Evolutionary conservation across 2,329 filamentous ascomycete species (phyloP).

Genomic region (Ophiocordyceps unilateralis): DNA sequence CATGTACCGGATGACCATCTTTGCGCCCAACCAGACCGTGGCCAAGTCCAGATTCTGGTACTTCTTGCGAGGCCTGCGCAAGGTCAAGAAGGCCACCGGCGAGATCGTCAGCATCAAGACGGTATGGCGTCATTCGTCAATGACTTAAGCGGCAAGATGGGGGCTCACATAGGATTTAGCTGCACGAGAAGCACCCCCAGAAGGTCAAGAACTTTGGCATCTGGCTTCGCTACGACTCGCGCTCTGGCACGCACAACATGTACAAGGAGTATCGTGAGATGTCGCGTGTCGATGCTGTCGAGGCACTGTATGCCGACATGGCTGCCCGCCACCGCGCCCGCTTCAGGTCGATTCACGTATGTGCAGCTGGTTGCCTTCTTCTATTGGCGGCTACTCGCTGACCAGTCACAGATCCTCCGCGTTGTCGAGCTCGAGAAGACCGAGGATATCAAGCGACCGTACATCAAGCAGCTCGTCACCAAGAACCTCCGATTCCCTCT

Average conservation of each 20-base stretch:
- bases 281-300: slow-evolving; percentile 86
- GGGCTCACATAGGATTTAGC: slow-evolving; percentile 31
- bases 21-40: slow-evolving; percentile 92
- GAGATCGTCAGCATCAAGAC: slow-evolving; percentile 96
- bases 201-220: slow-evolving; percentile 99
- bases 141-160: background rate
- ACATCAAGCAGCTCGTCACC: slow-evolving; percentile 95
- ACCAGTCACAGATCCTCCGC: slow-evolving; percentile 64
- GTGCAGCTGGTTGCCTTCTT: slow-evolving; percentile 19
- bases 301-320: slow-evolving; percentile 99
- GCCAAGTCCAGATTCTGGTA: slow-evolving; percentile 99
- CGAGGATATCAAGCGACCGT: slow-evolving; percentile 90
- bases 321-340: slow-evolving; percentile 90
- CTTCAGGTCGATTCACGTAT: slow-evolving; percentile 96
- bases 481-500: slow-evolving; percentile 98
- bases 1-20: slow-evolving; percentile 99
- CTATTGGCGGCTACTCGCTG: background rate
- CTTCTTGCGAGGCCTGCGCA: slow-evolving; percentile 96
- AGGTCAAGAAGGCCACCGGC: slow-evolving; percentile 99
- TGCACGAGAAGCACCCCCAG: slow-evolving; percentile 95
- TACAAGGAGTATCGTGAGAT: slow-evolving; percentile 99
- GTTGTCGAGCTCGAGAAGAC: slow-evolving; percentile 93
- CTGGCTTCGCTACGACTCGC: slow-evolving; percentile 99
- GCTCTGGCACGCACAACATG: slow-evolving; percentile 99
- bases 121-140: slow-evolving; percentile 32